Evolutionary conservation across 139 green algal genomes (phyloP), one percentile per base, ranked within the genome.

Genomic region (Edaphochlamys debaryana): DNA sequence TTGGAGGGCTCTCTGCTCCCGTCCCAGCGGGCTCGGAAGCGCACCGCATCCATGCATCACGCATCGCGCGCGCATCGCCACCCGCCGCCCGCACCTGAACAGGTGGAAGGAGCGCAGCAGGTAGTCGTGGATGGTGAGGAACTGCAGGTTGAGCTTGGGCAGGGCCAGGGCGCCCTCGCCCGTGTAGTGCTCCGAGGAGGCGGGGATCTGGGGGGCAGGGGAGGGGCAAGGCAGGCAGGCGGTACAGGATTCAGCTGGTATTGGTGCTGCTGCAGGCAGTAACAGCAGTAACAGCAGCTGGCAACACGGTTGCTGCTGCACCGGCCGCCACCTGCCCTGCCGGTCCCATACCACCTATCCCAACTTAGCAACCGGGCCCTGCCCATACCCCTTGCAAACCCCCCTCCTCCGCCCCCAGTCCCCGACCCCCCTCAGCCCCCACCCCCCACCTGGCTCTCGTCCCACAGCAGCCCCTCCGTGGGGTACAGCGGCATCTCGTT

Each of bases 141-240:
- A 99, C 93, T 99, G 97, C 69, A 99, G 92, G 92, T 99, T 99
- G 40, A 99, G 93, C 88, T 98, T 98, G 38, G 97, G 97, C 72
- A 99, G 93, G 30, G 97, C 95, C 48, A 99, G 90, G 48, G 92
- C 92, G 37, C 84, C 78, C 74, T 97, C 92, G 13, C 93, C 95
- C 60, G 73, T 82, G 76, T 82, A 82, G 76, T 82, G 76, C 76
- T 82, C 62, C 3, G 62, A 74, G 25, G 76, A 82, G 29, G 76
- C 63, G 13, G 76, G 76, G 45, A 82, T 82, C 76, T 82, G 76
- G 36, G 17, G 22, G 17, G 34, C 2, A 25, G 19, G 34, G 64
- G 34, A 42, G 34, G 15, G 4, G 60, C 19, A 4, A 67, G 29
- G 54, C 11, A 54, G 48, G 48, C 48, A 9, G 48, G 48, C 15